Evolutionary conservation across 2,329 filamentous ascomycete species (phyloP).

Genomic region (Setomelanomma holmii): DNA sequence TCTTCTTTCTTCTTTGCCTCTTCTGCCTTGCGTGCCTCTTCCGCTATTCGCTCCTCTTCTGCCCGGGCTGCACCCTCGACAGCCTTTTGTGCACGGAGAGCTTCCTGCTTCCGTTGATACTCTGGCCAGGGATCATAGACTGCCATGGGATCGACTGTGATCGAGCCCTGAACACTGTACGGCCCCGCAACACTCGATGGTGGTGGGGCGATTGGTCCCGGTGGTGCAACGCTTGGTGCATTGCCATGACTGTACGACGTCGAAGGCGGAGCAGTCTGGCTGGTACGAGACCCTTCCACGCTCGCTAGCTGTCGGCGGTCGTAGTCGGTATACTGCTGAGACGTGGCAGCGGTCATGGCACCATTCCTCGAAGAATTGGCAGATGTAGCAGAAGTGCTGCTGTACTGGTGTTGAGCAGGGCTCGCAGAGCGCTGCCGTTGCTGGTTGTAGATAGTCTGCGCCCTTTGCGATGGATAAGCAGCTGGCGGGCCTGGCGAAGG

Average conservation of each 20-base stretch:
- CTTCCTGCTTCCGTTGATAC: conserved; percentile 53
- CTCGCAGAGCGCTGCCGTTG: conserved; percentile 38
- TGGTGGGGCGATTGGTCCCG: conserved; percentile 20
- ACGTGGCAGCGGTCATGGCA: conserved; percentile 16
- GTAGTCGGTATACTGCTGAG: conserved; percentile 32
- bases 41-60: conserved; percentile 41
- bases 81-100: conserved; percentile 39
- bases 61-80: conserved; percentile 42
- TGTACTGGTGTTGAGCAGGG: conserved; percentile 37
- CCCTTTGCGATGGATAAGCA: conserved; percentile 35
- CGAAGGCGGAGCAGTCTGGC: conserved; percentile 18
- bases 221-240: conserved; percentile 13
- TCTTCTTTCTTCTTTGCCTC: conserved; percentile 35
- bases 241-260: conserved; percentile 30
- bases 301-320: conserved; percentile 28
- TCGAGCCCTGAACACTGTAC: conserved; percentile 37
- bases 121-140: conserved; percentile 63
- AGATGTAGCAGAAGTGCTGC: conserved; percentile 12
- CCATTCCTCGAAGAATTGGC: conserved; percentile 13
- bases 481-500: conserved; percentile 32
- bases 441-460: conserved; percentile 30
- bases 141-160: conserved; percentile 60
- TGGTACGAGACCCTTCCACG: conserved; percentile 23
- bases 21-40: conserved; percentile 36
- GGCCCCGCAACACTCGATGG: conserved; percentile 27